Conservation (phyloP, 768 basidiomycete species). For the Tulasnella sp. region DNA sequence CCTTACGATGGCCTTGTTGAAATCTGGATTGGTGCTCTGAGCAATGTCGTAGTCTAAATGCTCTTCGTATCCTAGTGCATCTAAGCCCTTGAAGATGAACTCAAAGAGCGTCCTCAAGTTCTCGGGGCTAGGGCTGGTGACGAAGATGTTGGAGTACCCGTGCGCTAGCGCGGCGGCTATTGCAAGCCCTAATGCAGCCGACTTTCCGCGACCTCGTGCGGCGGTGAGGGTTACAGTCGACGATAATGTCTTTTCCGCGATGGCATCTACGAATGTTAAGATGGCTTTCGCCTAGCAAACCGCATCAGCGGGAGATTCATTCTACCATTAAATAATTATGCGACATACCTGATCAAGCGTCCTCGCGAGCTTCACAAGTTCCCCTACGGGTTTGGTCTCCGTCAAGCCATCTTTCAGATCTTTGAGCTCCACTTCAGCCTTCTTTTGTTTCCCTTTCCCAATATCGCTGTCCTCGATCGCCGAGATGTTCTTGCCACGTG, state of each 20-base stretch:
- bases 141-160: constrained; percentile 95
- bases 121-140: constrained; percentile 94
- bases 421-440: constrained; percentile 52
- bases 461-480: constrained; percentile 41
- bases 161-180: constrained; percentile 87
- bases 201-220: constrained; percentile 90
- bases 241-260: constrained; percentile 83
- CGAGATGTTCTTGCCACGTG: constrained; percentile 84
- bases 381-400: constrained; percentile 78
- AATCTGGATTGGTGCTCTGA: constrained; percentile 89
- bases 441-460: constrained; percentile 36
- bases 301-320: not conserved
- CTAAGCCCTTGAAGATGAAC: constrained; percentile 94
- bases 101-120: constrained; percentile 97
- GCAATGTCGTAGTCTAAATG: constrained; percentile 96
- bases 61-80: constrained; percentile 90
- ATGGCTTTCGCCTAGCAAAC: constrained; percentile 58
- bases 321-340: not conserved
- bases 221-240: constrained; percentile 95
- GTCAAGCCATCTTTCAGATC: constrained; percentile 66
- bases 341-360: constrained; percentile 72
- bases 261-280: constrained; percentile 88
- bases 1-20: constrained; percentile 88
- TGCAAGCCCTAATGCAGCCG: constrained; percentile 88
- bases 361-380: constrained; percentile 79